phyloP scores from a whole-genome alignment of 2,329 filamentous ascomycete genomes.

The Mycosphaerella sp. region DNA sequence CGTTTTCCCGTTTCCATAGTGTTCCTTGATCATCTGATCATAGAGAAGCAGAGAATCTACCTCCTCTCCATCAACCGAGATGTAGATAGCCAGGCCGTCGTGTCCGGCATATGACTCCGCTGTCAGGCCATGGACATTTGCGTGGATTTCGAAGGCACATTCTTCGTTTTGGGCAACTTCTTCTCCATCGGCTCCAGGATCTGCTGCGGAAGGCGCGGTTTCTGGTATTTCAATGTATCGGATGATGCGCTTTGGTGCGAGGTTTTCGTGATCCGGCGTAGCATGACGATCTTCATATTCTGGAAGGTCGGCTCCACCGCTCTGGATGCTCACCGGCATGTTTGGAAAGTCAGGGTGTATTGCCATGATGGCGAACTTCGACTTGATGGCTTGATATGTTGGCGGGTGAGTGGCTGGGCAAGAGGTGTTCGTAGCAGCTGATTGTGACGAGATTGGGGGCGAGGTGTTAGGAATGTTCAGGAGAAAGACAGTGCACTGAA shows the following conservation, averaged over 20 bases:
- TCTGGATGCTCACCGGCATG: neutral
- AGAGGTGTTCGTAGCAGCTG: too few relatives aligned
- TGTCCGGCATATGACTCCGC: neutral
- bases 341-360: neutral
- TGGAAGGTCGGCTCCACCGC: neutral
- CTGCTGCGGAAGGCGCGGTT: neutral
- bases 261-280: neutral
- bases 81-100: neutral
- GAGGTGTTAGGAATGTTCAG: too few relatives aligned
- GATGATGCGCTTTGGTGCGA: neutral
- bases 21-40: neutral
- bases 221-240: conserved; percentile 2
- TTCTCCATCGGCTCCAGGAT: neutral
- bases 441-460: too few relatives aligned
- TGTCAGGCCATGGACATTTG: neutral
- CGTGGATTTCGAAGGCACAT: conserved; percentile 1
- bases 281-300: conserved; percentile 3
- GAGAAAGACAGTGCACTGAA: too few relatives aligned
- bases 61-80: conserved; percentile 4
- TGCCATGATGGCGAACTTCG: neutral
- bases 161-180: neutral
- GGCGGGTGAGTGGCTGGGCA: too few relatives aligned
- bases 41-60: neutral
- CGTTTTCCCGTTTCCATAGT: conserved; percentile 1
- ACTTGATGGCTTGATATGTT: neutral